Conservation (phyloP, 495 filamentous ascomycete genomes). For the Polyplosphaeria fusca region DNA sequence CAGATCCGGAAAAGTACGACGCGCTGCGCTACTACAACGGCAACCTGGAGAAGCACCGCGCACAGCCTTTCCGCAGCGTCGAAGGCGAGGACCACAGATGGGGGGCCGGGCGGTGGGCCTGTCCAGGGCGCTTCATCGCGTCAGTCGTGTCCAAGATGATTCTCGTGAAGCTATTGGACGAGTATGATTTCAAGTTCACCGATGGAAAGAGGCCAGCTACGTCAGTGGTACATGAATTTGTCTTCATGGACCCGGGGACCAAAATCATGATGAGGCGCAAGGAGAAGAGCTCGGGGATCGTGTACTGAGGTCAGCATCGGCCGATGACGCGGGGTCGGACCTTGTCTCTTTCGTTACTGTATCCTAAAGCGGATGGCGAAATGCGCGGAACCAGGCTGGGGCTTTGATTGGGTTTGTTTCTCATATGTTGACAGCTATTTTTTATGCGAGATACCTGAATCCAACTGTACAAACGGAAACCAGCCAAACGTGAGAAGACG, state of each 20-base stretch:
- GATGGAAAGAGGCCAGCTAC: neutral
- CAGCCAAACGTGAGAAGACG: no score
- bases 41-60: neutral
- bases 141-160: neutral
- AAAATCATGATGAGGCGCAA: neutral
- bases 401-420: no score
- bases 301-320: no score
- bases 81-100: neutral
- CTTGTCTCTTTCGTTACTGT: no score
- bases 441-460: no score
- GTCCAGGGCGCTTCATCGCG: constrained; percentile 7
- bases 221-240: constrained; percentile 2
- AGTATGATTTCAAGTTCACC: constrained; percentile 8
- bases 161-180: constrained; percentile 9
- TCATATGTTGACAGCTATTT: no score
- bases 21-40: constrained; percentile 8
- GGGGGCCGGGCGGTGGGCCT: constrained; percentile 6
- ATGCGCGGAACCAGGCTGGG: no score
- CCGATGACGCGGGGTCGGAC: no score
- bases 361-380: no score
- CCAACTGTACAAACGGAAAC: no score
- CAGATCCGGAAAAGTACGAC: constrained; percentile 6
- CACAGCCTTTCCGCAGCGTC: constrained; percentile 1
- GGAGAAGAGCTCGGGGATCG: neutral
- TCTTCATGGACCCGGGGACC: neutral